A percentile compares a stretch with the other conserved stretches of the same genome.
Conservation (phyloP, 2,329 filamentous ascomycete species). For the Cladophialophora psammophila region DNA sequence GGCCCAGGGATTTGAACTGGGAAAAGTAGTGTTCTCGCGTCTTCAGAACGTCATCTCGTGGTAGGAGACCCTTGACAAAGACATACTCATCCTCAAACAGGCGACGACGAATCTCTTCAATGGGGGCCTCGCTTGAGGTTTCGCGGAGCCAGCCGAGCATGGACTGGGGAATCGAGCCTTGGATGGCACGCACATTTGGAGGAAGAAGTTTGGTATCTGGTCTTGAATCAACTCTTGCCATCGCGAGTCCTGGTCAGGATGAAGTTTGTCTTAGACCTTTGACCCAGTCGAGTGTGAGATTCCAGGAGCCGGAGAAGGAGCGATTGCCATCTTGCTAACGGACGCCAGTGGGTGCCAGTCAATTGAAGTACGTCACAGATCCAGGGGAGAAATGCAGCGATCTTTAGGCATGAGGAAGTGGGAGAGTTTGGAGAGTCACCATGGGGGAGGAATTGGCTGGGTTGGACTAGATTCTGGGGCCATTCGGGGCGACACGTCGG, state of each 20-base stretch:
- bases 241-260: background rate
- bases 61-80: conserved; percentile 53
- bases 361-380: background rate
- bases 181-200: conserved; percentile 11
- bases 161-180: conserved; percentile 35
- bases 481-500: no score
- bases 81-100: conserved; percentile 52
- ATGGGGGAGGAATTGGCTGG: no score
- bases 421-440: no score
- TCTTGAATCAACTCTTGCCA: background rate
- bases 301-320: background rate
- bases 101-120: conserved; percentile 50
- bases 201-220: conserved; percentile 1
- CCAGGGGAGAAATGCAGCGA: background rate
- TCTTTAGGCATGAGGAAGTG: no score
- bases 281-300: background rate
- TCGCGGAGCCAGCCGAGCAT: conserved; percentile 46
- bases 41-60: conserved; percentile 53
- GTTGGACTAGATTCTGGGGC: no score
- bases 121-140: conserved; percentile 46
- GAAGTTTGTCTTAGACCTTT: background rate
- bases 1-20: conserved; percentile 48
- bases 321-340: background rate
- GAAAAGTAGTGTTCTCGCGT: conserved; percentile 52
- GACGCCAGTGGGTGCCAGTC: background rate